Base-by-base conservation (phyloP, 139 green algal species). In the Tetradesmus lagerheimii region DNA sequence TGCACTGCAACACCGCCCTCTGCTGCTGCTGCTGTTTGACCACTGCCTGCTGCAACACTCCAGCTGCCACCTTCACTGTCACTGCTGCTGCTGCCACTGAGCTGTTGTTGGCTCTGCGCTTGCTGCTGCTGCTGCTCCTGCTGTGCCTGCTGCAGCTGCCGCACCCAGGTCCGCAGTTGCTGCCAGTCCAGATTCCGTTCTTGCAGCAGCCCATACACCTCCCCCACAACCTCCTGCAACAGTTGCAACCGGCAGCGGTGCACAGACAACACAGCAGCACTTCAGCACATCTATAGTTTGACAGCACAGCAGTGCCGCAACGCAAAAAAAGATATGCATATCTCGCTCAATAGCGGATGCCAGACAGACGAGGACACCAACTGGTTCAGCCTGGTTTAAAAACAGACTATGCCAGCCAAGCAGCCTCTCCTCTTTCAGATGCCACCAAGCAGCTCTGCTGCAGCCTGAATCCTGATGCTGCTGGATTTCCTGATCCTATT, bases 81-180 rank as follows among this genome's bases (percentile, higher is more conserved):
- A 4, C 80, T 31, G 0, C 80, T 62, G 62, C 57, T 89, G 57
- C 83, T 67, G 64, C 64, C 67, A 64, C 62, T 78, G 37, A 25
- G 81, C 81, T 75, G 81, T 43, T 71, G 45, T 67, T 67, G 29
- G 62, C 85, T 83, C 41, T 85, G 79, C 80, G 74, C 5, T 27
- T 86, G 43, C 43, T 86, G 80, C 80, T 86, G 80, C 43, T 86
- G 45, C 80, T 66, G 80, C 43, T 67, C 23, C 29, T 86, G 43
- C 80, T 83, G 20, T 0, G 62, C 67, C 85, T 89, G 85, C 71
- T 89, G 85, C 71, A 84, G 14, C 71, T 89, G 71, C 37, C 71
- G 23, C 27, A 66, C 80, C 78, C 34, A 86, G 27, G 39, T 88
- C 2, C 80, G 82, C 31, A 86, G 50, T 47, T 87, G 88, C 88